phyloP scores from a whole-genome alignment of 345 rosid genomes.

The Hibiscus syriacus region DNA sequence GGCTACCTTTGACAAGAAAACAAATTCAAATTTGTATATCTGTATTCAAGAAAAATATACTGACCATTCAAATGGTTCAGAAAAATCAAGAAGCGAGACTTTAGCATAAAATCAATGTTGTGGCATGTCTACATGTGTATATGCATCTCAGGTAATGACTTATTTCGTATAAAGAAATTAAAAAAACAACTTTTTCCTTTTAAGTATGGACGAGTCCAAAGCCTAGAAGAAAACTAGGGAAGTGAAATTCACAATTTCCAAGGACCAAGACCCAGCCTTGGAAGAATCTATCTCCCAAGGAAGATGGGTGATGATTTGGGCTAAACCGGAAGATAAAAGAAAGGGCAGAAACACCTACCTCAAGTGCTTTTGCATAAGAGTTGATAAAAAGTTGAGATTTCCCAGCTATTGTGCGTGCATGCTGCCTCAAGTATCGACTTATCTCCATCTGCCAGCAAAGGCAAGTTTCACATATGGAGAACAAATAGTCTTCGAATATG shows the following conservation, averaged over 20 bases:
- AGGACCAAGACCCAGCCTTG: background rate
- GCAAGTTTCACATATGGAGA: constrained; percentile 50
- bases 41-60: background rate
- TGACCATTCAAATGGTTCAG: background rate
- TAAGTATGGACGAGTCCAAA: background rate
- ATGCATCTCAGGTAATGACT: background rate
- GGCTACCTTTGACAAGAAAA: background rate
- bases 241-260: background rate
- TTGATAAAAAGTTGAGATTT: constrained; percentile 86
- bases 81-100: background rate
- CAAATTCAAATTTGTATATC: background rate
- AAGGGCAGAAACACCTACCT: constrained; percentile 6
- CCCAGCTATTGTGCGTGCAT: too few relatives aligned
- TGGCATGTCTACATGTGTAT: background rate
- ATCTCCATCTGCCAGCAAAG: too few relatives aligned
- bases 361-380: too few relatives aligned
- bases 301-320: background rate
- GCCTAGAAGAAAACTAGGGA: background rate
- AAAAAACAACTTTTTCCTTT: background rate
- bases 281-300: background rate
- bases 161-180: background rate
- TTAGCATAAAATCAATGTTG: background rate
- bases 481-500: background rate
- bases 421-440: too few relatives aligned
- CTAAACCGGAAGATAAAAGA: background rate